A percentile compares a stretch with the other conserved stretches of the same genome.
phyloP scores from a whole-genome alignment of 2,329 filamentous ascomycete species.

The Apiospora malaysiana region DNA sequence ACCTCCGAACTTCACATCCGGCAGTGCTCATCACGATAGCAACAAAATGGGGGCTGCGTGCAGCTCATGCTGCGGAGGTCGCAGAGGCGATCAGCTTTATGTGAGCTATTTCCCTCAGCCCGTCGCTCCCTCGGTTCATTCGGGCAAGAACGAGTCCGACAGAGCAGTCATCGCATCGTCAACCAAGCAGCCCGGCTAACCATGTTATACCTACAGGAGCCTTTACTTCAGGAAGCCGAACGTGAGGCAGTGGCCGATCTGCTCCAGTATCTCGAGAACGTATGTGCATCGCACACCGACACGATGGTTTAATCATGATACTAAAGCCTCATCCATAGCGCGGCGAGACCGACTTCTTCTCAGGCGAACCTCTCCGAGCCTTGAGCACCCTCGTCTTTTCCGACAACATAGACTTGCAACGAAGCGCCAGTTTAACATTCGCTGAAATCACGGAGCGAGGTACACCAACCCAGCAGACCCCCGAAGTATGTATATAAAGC shows the following conservation, averaged over 20 bases:
- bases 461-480: slow-evolving; percentile 46
- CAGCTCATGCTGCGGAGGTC: slow-evolving; percentile 22
- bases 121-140: not conserved
- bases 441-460: slow-evolving; percentile 98
- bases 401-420: slow-evolving; percentile 96
- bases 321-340: slow-evolving; percentile 59
- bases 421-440: slow-evolving; percentile 97
- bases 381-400: slow-evolving; percentile 97
- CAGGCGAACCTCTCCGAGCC: slow-evolving; percentile 90
- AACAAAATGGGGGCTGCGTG: slow-evolving; percentile 21
- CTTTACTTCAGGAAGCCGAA: slow-evolving; percentile 92
- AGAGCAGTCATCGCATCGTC: not conserved
- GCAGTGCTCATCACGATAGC: slow-evolving; percentile 9
- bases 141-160: not conserved
- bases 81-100: slow-evolving; percentile 23
- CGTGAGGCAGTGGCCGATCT: slow-evolving; percentile 96
- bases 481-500: not conserved
- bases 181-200: not conserved
- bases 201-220: slow-evolving; percentile 70
- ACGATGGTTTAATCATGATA: not conserved
- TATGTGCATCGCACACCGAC: slow-evolving; percentile 52
- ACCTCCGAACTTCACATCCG: slow-evolving; percentile 10
- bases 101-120: slow-evolving; percentile 1
- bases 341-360: slow-evolving; percentile 97
- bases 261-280: slow-evolving; percentile 94